phyloP scores from a whole-genome alignment of 441 rosid genomes.

The Eutrema salsugineum region DNA sequence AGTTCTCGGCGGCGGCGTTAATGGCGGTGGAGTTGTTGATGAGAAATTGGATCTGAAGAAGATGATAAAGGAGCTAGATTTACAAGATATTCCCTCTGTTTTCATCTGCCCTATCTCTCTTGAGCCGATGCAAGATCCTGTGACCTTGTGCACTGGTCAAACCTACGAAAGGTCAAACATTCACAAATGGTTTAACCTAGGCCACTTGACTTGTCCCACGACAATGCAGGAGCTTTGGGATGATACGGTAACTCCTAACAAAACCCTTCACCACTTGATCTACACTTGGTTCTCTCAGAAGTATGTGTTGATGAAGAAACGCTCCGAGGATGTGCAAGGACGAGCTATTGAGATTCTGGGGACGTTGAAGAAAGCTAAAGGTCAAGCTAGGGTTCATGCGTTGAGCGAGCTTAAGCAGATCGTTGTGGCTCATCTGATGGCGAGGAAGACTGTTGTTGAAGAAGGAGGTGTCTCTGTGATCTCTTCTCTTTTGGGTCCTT shows the following conservation, averaged over 20 bases:
- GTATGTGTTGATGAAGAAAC: constrained; percentile 80
- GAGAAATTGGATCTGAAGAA: constrained; percentile 82
- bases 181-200: constrained; percentile 76
- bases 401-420: constrained; percentile 68
- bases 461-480: constrained; percentile 55
- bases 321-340: constrained; percentile 82
- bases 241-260: constrained; percentile 74
- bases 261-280: constrained; percentile 77
- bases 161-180: constrained; percentile 90
- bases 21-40: constrained; percentile 27
- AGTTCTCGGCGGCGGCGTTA: constrained; percentile 61
- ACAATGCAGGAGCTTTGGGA: constrained; percentile 99
- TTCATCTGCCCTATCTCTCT: constrained; percentile 94
- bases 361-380: constrained; percentile 72
- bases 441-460: constrained; percentile 57
- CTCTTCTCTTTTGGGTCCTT: constrained; percentile 65
- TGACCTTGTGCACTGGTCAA: constrained; percentile 92
- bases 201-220: constrained; percentile 89
- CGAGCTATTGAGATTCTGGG: constrained; percentile 63
- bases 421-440: constrained; percentile 50
- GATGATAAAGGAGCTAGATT: constrained; percentile 78
- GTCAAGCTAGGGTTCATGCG: constrained; percentile 80
- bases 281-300: constrained; percentile 80
- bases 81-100: constrained; percentile 52
- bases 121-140: constrained; percentile 93